Evolutionary conservation across 1,284 basidiomycete genomes (phyloP).

Genomic region (Termitomyces sp.): DNA sequence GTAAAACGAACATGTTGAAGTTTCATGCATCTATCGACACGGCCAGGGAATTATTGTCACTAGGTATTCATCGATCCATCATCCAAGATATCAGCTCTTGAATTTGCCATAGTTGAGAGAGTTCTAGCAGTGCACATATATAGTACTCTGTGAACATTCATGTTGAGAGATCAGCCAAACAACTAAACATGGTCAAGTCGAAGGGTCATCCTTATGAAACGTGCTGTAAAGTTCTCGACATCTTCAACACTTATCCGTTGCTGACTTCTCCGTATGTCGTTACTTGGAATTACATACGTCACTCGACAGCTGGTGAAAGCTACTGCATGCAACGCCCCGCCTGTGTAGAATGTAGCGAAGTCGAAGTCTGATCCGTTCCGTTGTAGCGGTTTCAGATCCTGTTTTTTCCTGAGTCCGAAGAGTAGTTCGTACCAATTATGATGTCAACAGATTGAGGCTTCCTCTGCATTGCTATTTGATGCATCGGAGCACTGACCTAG

Average conservation of each 20-base stretch:
- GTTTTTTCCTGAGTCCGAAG: not conserved
- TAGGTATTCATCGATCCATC: no score
- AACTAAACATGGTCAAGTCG: no score
- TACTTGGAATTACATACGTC: not conserved
- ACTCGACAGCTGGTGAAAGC: not conserved
- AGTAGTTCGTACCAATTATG: not conserved
- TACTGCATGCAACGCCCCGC: not conserved
- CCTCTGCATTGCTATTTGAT: not conserved
- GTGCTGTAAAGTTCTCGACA: not conserved
- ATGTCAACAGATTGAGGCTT: not conserved
- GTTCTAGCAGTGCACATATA: no score
- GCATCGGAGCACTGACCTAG: no score
- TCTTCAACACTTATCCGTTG: not conserved
- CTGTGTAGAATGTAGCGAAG: not conserved
- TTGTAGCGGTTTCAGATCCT: not conserved
- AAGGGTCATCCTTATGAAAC: no score
- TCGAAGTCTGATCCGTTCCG: not conserved
- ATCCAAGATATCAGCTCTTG: no score
- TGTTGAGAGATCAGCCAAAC: no score
- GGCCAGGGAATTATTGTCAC: no score
- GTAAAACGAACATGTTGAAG: no score
- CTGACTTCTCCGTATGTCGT: not conserved
- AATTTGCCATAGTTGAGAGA: no score
- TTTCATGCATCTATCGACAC: no score
- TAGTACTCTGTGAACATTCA: no score